These are phyloP conservation scores for Fusarium sp. DNA, from an alignment of 2,329 filamentous ascomycete species.

Conservation along the genomic window DNA sequence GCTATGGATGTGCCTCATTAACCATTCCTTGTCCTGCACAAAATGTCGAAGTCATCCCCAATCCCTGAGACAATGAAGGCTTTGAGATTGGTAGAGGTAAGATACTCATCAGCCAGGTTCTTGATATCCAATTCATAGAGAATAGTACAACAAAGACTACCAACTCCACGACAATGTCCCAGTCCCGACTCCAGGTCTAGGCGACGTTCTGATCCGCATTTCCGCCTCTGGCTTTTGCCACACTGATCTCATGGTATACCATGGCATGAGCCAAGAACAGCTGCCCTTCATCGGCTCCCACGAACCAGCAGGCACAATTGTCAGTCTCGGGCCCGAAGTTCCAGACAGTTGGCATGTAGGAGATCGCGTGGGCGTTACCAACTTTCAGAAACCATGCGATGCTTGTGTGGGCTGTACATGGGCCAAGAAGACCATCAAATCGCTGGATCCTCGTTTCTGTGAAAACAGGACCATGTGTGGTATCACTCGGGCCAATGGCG, in stretches of 20 bases:
- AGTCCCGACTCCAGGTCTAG: conserved; percentile 12
- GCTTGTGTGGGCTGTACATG: conserved; percentile 31
- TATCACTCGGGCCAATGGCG: conserved; percentile 20
- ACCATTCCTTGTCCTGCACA: too few species aligned
- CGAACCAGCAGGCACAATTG: conserved; percentile 39
- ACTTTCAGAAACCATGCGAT: conserved; percentile 33
- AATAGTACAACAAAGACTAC: conserved; percentile 25
- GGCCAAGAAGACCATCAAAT: conserved; percentile 10
- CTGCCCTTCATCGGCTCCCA: conserved; percentile 37
- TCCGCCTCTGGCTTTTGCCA: conserved; percentile 30
- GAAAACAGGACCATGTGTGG: conserved; percentile 32
- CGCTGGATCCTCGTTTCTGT: conserved; percentile 32
- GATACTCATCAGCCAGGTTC: neutral
- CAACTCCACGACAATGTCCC: conserved; percentile 18
- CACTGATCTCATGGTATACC: conserved; percentile 35
- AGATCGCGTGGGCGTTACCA: conserved; percentile 31
- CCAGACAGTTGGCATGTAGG: conserved; percentile 20
- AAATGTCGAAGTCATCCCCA: neutral
- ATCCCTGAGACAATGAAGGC: conserved; percentile 30
- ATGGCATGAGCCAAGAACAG: conserved; percentile 25
- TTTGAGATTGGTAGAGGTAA: conserved; percentile 32
- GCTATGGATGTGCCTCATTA: neutral
- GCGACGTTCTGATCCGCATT: conserved; percentile 26
- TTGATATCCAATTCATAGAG: neutral
- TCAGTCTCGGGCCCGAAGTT: conserved; percentile 21